phyloP scores from a whole-genome alignment of 495 filamentous ascomycete genomes.

The Aspergillus leporis region DNA sequence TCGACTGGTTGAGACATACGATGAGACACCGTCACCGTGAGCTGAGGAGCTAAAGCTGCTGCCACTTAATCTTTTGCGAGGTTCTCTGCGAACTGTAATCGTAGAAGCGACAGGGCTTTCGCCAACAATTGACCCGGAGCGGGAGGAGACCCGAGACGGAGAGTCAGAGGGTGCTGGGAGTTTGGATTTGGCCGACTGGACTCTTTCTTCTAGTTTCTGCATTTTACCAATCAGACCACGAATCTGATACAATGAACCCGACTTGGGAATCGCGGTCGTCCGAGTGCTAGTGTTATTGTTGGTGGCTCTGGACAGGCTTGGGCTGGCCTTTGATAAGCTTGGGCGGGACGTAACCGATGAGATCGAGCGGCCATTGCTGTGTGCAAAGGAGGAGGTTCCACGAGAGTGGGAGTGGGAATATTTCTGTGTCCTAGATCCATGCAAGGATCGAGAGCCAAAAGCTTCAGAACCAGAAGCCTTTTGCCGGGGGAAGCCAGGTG shows the following conservation, averaged over 20 bases:
- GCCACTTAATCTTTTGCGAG: slow-evolving; percentile 62
- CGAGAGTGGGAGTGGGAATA: slow-evolving; percentile 21
- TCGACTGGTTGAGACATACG: slow-evolving; percentile 44
- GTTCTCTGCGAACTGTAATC: slow-evolving; percentile 74
- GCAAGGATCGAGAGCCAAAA: slow-evolving; percentile 37
- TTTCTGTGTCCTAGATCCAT: slow-evolving; percentile 45
- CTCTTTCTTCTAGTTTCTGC: slow-evolving; percentile 89
- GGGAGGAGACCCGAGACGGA: slow-evolving; percentile 79
- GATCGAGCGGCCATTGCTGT: slow-evolving; percentile 42
- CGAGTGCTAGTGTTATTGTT: slow-evolving; percentile 20
- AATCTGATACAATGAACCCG: slow-evolving; percentile 88
- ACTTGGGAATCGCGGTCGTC: slow-evolving; percentile 61
- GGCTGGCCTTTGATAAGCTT: slow-evolving; percentile 37
- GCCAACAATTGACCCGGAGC: slow-evolving; percentile 52
- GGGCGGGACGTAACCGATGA: slow-evolving; percentile 41
- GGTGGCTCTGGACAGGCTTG: slow-evolving; percentile 13
- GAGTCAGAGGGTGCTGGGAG: slow-evolving; percentile 77
- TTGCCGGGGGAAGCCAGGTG: slow-evolving; percentile 42
- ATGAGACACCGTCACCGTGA: slow-evolving; percentile 45
- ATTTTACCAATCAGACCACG: slow-evolving; percentile 92
- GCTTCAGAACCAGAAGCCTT: slow-evolving; percentile 39
- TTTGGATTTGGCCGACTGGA: slow-evolving; percentile 91
- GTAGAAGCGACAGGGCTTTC: slow-evolving; percentile 65
- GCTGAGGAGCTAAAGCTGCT: slow-evolving; percentile 61
- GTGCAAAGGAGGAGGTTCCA: slow-evolving; percentile 55